Evolutionary conservation across 2,329 filamentous ascomycete species (phyloP).

Genomic region (Thelonectria rubi): DNA sequence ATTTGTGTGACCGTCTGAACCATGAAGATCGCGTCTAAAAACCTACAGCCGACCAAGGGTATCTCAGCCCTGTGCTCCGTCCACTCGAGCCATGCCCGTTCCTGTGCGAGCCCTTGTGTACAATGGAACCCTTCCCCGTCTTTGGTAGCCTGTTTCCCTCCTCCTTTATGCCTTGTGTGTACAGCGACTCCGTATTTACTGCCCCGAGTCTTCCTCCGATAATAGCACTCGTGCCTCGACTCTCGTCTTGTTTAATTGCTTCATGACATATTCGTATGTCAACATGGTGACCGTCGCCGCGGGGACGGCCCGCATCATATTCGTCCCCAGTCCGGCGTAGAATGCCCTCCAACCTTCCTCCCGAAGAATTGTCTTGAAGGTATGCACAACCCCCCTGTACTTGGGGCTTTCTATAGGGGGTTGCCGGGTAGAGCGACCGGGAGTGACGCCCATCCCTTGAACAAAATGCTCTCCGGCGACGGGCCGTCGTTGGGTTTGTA

Average conservation of each 20-base stretch:
- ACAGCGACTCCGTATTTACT: slow-evolving; percentile 27
- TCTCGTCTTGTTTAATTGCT: slow-evolving; percentile 57
- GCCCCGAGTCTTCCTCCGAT: slow-evolving; percentile 26
- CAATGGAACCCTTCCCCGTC: slow-evolving; percentile 18
- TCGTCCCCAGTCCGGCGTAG: slow-evolving; percentile 96
- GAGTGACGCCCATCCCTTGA: slow-evolving; percentile 57
- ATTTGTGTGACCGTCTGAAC: slow-evolving; percentile 35
- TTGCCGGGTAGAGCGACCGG: slow-evolving; percentile 40
- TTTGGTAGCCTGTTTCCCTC: slow-evolving; percentile 19
- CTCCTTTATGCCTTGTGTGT: slow-evolving; percentile 22
- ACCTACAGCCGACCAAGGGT: slow-evolving; percentile 49
- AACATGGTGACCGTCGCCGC: slow-evolving; percentile 97
- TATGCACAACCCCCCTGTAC: slow-evolving; percentile 83
- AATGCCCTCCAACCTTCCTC: slow-evolving; percentile 98
- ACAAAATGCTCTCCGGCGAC: slow-evolving; percentile 63
- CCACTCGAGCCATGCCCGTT: slow-evolving; percentile 17
- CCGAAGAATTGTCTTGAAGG: slow-evolving; percentile 81
- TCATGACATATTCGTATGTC: slow-evolving; percentile 86
- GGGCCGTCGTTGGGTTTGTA: slow-evolving; percentile 91
- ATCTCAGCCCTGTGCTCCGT: slow-evolving; percentile 44
- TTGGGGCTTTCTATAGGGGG: slow-evolving; percentile 51
- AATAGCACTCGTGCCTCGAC: slow-evolving; percentile 47
- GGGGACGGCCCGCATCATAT: slow-evolving; percentile 94
- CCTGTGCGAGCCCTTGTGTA: slow-evolving; percentile 31
- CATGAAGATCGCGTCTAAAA: slow-evolving; percentile 48